Base-by-base conservation (phyloP, 2,329 filamentous ascomycete species). In the Claviceps monticola region DNA sequence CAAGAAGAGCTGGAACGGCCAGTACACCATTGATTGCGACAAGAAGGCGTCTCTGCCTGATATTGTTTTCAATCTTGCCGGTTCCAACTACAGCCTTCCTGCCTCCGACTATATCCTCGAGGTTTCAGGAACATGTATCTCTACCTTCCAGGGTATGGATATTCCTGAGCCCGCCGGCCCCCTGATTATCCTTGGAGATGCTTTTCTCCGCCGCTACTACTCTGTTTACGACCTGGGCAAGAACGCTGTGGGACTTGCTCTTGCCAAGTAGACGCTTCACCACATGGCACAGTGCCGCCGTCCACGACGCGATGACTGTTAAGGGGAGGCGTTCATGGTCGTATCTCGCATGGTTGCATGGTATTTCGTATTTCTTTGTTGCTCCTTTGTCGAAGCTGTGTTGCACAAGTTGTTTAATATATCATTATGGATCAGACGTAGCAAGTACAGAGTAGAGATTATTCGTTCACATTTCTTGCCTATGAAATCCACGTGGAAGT, bases 61-160 rank as follows among this genome's bases (percentile, higher is more conserved):
- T 64, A 79, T 98, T 60, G 89, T 84, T 61, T 97, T 98, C 73
- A 90, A 79, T 58, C 82, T 98, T 48, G 82, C 80, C 59, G 93
- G 93, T 58, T 82, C 95, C 74, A 87, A 96, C 76, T 98, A 97
- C 76, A 85, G 83, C 66, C 95, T 98, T 61, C 75, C 78, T 52
- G 74, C 93, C 16, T 84, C 84, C 58, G 93, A 98, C 74, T 98
- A 98, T 75, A 90, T 96, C 60, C 83, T 98, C 42, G 90, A 98
- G 72, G 82, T 96, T 44, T 86, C 90, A 66, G 93, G 91, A 61
- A 91, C 84, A 67, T 98, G 93, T 72, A 95, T 98, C 71, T 96
- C 89, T 56, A 86, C 88, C 60, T 95, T 98, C 74, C 94, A 95
- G 82, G 90, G 89, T 62, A 95, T 97, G 84, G 93, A 90, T 68